A percentile compares a stretch with the other conserved stretches of the same genome.
Evolutionary conservation across 345 rosid genomes (phyloP).

Genomic region (Euphorbia lathyris): DNA sequence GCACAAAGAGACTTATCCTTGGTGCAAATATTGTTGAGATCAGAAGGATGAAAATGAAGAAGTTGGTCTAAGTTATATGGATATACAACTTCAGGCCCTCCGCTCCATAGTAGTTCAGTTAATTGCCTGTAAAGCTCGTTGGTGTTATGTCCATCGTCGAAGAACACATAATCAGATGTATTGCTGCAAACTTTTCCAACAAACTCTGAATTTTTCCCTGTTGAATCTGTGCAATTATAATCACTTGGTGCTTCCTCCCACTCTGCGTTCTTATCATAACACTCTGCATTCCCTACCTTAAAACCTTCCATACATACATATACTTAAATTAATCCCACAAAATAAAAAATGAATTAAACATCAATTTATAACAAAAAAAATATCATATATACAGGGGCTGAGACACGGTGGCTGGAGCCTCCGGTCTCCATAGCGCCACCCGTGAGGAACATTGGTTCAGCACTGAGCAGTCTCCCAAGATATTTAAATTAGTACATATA

Average conservation of each 20-base stretch:
- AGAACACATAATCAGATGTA: background rate
- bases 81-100: background rate
- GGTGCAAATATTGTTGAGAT: background rate
- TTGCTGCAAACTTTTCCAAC: background rate
- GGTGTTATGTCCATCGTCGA: background rate
- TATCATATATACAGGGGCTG: too few relatives aligned
- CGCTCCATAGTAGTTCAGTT: background rate
- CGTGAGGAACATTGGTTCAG: too few relatives aligned
- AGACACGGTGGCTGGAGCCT: too few relatives aligned
- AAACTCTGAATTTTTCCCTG: background rate
- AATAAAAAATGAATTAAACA: too few relatives aligned
- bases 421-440: too few relatives aligned
- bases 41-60: background rate
- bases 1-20: too few relatives aligned
- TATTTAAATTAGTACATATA: too few relatives aligned
- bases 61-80: background rate
- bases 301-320: background rate
- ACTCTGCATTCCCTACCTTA: background rate
- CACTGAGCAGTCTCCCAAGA: too few relatives aligned
- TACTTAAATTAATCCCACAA: background rate
- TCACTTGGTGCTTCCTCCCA: background rate
- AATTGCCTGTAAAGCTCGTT: background rate
- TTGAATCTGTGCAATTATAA: background rate
- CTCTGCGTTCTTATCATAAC: background rate
- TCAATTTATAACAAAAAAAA: too few relatives aligned